phyloP scores from a whole-genome alignment of 805 yeast genomes.

The Saccharomycopsis schoenii region DNA sequence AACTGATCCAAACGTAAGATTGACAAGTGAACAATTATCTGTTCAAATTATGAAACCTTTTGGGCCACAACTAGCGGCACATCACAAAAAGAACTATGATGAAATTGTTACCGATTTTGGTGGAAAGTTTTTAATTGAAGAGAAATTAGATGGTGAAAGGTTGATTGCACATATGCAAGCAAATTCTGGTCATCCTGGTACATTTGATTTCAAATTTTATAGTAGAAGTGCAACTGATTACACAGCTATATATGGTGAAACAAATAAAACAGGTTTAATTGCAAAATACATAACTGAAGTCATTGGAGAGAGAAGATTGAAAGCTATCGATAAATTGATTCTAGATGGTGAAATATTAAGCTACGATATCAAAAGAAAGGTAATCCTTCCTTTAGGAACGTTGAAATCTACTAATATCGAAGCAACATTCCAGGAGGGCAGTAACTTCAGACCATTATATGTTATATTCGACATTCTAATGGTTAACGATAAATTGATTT shows the following conservation, averaged over 20 bases:
- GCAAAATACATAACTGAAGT: constrained; percentile 39
- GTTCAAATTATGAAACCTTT: constrained; percentile 37
- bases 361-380: constrained; percentile 50
- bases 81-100: constrained; percentile 40
- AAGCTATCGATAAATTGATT: constrained; percentile 29
- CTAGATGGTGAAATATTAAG: constrained; percentile 94
- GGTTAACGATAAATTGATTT: constrained; percentile 56
- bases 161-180: constrained; percentile 56
- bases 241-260: constrained; percentile 56
- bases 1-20: constrained; percentile 36
- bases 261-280: constrained; percentile 40
- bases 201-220: constrained; percentile 35
- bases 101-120: constrained; percentile 33
- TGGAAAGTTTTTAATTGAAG: constrained; percentile 60
- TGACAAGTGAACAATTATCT: constrained; percentile 30
- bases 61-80: constrained; percentile 66
- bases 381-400: constrained; percentile 70
- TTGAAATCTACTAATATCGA: constrained; percentile 61
- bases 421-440: constrained; percentile 28
- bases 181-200: constrained; percentile 24
- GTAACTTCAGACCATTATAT: constrained; percentile 40
- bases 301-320: constrained; percentile 21
- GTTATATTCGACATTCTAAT: constrained; percentile 66
- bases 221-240: constrained; percentile 69
- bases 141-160: constrained; percentile 90